Evolutionary conservation across 306 rosid genomes (phyloP), one percentile per base, ranked within the genome.

Genomic region (Quercus gilva): DNA sequence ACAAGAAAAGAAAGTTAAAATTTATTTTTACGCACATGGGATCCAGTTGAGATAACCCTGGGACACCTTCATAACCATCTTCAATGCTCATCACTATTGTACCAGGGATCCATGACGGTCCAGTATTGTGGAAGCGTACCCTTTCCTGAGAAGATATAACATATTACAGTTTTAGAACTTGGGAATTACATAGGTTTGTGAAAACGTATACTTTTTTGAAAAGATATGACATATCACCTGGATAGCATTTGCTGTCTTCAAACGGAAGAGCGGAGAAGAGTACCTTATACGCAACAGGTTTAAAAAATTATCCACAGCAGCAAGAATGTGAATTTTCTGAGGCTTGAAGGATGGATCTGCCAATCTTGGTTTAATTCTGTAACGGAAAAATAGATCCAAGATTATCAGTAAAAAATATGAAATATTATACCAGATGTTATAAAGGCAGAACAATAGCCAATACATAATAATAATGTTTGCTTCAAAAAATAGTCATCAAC

Each of bases 201-300:
- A 74, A 73, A 20, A 58, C 55, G 60, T 15, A 19, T 13, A 49
- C 72, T 10, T n/a, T 2, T 13, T 3, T 19, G 19, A 67, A 67
- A 67, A 67, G 51, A 19, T 67, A 67, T 33, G 52, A 67, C 51
- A 67, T 35, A 33, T 89, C 84, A 93, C 99, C 98, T 90, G 97
- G 76, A 93, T 88, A 82, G 85, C 91, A 84, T 89, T 85, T 75
- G 88, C 91, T 14, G 98, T 93, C 91, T 75, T 87, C 91, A 95
- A 72, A 76, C 96, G 91, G 88, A 95, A 89, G 74, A 93, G 99
- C 20, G 97, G 98, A 56, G 99, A 95, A 77, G 98, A 91, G 88
- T 95, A 95, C 86, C 99, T 88, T 79, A 91, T 91, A 17, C 83
- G 85, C 81, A 95, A 80, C 77, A 95, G 74, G 84, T 80, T 88